A percentile compares a stretch with the other conserved stretches of the same genome.
These are phyloP conservation scores for Claviceps humidiphila DNA, from an alignment of 2,329 filamentous ascomycete species.

Conservation along the genomic window DNA sequence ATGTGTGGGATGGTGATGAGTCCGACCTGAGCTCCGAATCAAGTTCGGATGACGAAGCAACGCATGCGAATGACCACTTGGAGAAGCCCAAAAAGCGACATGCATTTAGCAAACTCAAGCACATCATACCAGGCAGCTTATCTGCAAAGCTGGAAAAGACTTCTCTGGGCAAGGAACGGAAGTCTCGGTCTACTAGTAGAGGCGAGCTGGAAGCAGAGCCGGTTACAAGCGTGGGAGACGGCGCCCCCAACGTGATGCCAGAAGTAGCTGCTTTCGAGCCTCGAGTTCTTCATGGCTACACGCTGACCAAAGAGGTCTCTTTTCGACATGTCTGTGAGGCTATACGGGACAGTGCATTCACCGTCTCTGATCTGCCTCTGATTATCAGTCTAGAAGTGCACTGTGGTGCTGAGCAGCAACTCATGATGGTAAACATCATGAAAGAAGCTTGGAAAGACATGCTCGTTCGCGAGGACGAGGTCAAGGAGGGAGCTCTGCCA, in stretches of 20 bases:
- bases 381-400: constrained; percentile 93
- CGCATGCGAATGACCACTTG: constrained; percentile 27
- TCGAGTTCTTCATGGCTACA: constrained; percentile 75
- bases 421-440: constrained; percentile 88
- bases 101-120: constrained; percentile 51
- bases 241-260: constrained; percentile 10
- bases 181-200: constrained; percentile 15
- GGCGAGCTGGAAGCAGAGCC: constrained; percentile 1
- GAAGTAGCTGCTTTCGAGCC: constrained; percentile 44
- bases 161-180: constrained; percentile 29
- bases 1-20: constrained; percentile 86
- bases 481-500: constrained; percentile 41
- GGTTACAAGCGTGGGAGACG: background rate
- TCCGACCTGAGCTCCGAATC: constrained; percentile 50
- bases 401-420: constrained; percentile 66
- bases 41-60: constrained; percentile 33
- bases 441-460: constrained; percentile 64
- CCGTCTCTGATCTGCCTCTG: constrained; percentile 63
- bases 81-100: constrained; percentile 40
- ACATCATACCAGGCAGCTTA: constrained; percentile 33
- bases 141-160: constrained; percentile 34
- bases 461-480: constrained; percentile 45
- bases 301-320: constrained; percentile 73
- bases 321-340: constrained; percentile 77
- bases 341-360: constrained; percentile 68